These are phyloP conservation scores for Casuarina cunninghamiana DNA, from an alignment of 306 rosid genomes.

Conservation along the genomic window DNA sequence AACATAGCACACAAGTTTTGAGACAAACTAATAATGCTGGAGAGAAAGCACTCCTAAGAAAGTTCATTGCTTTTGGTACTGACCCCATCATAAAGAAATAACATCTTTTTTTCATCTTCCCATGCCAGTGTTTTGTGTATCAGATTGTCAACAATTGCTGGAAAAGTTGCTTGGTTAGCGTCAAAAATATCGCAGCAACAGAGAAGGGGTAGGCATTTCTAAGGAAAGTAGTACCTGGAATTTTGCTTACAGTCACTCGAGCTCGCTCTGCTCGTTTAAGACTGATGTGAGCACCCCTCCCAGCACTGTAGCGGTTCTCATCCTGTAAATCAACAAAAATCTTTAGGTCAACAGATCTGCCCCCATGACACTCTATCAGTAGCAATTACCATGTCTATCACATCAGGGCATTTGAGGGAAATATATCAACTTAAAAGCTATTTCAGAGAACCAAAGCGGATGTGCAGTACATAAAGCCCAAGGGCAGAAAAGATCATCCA, in stretches of 20 bases:
- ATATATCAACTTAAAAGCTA: slow-evolving; percentile 8
- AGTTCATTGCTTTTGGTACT: slow-evolving; percentile 29
- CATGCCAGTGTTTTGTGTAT: slow-evolving; percentile 71
- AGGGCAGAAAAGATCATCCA: neutral
- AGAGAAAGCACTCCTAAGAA: slow-evolving; percentile 15
- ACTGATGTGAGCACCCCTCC: slow-evolving; percentile 90
- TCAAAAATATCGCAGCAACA: slow-evolving; percentile 19
- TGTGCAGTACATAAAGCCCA: neutral
- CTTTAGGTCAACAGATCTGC: neutral
- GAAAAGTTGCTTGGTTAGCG: slow-evolving; percentile 36
- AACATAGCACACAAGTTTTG: slow-evolving; percentile 13
- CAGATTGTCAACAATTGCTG: slow-evolving; percentile 90
- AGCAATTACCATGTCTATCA: slow-evolving; percentile 2
- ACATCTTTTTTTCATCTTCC: slow-evolving; percentile 75
- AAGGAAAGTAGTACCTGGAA: slow-evolving; percentile 68
- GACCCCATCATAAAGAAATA: slow-evolving; percentile 93
- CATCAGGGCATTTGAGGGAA: slow-evolving; percentile 26
- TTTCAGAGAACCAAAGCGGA: neutral
- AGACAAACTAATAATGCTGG: neutral
- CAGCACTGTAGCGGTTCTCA: slow-evolving; percentile 78
- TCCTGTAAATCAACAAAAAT: slow-evolving; percentile 57
- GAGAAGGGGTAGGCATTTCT: slow-evolving; percentile 10
- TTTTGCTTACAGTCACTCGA: slow-evolving; percentile 73
- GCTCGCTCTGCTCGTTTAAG: slow-evolving; percentile 98
- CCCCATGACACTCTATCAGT: neutral